Evolutionary conservation across 495 filamentous ascomycete species (phyloP), one percentile per base, ranked within the genome.

Genomic region (Penicillium pulvis): DNA sequence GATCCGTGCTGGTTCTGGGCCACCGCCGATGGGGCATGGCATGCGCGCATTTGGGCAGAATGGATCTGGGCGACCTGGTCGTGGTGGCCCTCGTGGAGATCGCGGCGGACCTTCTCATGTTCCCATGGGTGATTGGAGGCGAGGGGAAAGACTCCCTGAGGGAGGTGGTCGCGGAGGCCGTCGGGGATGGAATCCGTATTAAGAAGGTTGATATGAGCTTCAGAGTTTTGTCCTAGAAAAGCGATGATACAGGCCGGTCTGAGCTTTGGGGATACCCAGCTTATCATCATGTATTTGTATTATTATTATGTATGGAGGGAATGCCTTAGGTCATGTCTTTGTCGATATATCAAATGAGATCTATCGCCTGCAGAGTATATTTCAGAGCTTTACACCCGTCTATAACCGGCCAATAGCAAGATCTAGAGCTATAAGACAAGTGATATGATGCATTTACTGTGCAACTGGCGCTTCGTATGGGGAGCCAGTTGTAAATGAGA

Each of bases 31-130:
- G 44, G 71, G 69, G 14, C 69, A 73, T 49, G 75, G 75, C 7
- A 78, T 79, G 78, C 70, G 78, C 51, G 80, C 76, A 30, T 79
- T 77, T 63, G 71, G 76, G 46, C 79, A 82, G 56, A 79, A 74
- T 72, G 79, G 74, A 36, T 78, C 75, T 67, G 64, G 71, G 54
- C 48, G 69, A 17, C 43, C 62, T 55, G 30, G 45, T 57, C 53
- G 63, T 17, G 75, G 69, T 31, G 73, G 72, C 43, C 44, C 55
- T 66, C 68, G 57, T 69, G 62, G 72, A 11, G 65, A 63, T 28
- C 62, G 73, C 20, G 60, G 69, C 28, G 67, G 71, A 24, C 55
- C 51, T 59, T 46, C 51, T 10, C 52, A 68, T 24, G 59, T 74
- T 39, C 73, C 71, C 2, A 56, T 64, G 26, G 73, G 76, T 9